These are phyloP conservation scores for Auriculariales sp. DNA, from an alignment of 768 basidiomycete species.

Conservation along the genomic window DNA sequence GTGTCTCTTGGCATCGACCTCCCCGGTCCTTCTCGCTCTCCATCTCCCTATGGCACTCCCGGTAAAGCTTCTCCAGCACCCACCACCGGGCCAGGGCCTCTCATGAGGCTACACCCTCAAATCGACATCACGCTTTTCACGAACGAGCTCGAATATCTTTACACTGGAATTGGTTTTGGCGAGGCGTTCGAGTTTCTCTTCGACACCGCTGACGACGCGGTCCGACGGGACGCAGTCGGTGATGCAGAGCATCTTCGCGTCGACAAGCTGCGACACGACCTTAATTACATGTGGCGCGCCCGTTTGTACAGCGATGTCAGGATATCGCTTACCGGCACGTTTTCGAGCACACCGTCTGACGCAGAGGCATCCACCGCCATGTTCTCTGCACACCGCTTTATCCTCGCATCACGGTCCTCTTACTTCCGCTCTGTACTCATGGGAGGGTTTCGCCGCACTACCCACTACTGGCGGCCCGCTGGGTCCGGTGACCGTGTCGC, in stretches of 20 bases:
- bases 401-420: constrained; percentile 75
- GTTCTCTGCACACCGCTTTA: constrained; percentile 87
- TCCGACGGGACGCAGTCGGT: constrained; percentile 9
- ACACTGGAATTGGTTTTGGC: constrained; percentile 81
- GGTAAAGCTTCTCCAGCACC: constrained; percentile 23
- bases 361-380: constrained; percentile 64
- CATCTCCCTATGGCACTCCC: constrained; percentile 24
- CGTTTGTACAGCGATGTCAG: constrained; percentile 87
- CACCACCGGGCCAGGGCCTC: constrained; percentile 22
- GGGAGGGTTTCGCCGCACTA: constrained; percentile 39
- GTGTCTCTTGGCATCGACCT: constrained; percentile 21
- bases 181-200: constrained; percentile 81
- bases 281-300: constrained; percentile 94
- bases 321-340: constrained; percentile 60
- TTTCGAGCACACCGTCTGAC: constrained; percentile 31
- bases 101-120: constrained; percentile 49
- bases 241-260: constrained; percentile 40
- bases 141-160: constrained; percentile 87
- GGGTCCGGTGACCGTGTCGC: constrained; percentile 45
- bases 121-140: constrained; percentile 73
- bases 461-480: constrained; percentile 16
- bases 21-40: constrained; percentile 28
- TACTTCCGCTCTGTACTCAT: constrained; percentile 80
- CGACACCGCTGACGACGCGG: constrained; percentile 36
- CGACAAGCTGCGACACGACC: constrained; percentile 82